phyloP scores from a whole-genome alignment of 306 rosid species.

The Cicer cuneatum region DNA sequence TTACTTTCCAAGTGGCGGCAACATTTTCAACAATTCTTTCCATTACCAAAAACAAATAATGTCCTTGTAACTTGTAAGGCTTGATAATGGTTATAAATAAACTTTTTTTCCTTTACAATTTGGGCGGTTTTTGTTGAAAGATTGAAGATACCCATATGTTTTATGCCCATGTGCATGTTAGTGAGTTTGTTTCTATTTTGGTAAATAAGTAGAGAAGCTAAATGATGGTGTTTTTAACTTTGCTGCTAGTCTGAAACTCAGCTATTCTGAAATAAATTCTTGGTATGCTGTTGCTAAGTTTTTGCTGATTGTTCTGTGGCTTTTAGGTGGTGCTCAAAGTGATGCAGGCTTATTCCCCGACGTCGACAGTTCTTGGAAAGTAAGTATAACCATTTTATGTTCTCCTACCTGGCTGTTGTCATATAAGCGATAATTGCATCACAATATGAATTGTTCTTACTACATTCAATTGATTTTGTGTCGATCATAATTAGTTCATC shows the following conservation, averaged over 20 bases:
- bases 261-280: slow-evolving; percentile 16
- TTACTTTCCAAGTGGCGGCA: not conserved
- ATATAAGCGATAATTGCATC: not conserved
- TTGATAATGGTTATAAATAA: slow-evolving; percentile 9
- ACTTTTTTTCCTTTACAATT: not conserved
- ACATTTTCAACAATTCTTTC: not conserved
- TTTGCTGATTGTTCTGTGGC: slow-evolving; percentile 33
- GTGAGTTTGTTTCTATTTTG: slow-evolving; percentile 24
- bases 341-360: slow-evolving; percentile 76
- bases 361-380: slow-evolving; percentile 93
- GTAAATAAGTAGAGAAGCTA: slow-evolving; percentile 2
- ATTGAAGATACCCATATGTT: slow-evolving; percentile 11
- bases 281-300: slow-evolving; percentile 7
- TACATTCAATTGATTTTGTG: slow-evolving; percentile 5
- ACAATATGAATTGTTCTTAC: slow-evolving; percentile 19
- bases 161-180: slow-evolving; percentile 3
- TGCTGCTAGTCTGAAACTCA: slow-evolving; percentile 18
- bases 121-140: slow-evolving; percentile 34
- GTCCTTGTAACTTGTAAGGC: slow-evolving; percentile 7
- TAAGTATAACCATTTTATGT: slow-evolving; percentile 54
- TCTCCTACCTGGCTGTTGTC: slow-evolving; percentile 25
- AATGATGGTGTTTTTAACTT: slow-evolving; percentile 6
- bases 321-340: slow-evolving; percentile 73
- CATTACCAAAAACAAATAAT: not conserved
- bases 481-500: slow-evolving; percentile 16